These are phyloP conservation scores for Paracorniculantispora psalliotae DNA, from an alignment of 2,329 filamentous ascomycete genomes.

Conservation along the genomic window DNA sequence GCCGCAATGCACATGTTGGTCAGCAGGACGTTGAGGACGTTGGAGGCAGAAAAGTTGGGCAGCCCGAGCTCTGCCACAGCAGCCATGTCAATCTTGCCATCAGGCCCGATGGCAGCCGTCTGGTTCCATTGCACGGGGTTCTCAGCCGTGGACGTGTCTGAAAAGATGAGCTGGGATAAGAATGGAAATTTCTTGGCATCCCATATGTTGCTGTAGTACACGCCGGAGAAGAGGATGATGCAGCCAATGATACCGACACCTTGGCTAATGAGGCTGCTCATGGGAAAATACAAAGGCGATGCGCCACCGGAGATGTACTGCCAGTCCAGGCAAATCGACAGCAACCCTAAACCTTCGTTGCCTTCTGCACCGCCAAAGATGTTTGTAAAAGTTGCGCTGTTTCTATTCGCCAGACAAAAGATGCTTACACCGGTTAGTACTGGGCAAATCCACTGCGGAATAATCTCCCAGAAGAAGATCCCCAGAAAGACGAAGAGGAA, in stretches of 20 bases:
- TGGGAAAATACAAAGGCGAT: conserved; percentile 33
- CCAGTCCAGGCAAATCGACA: conserved; percentile 37
- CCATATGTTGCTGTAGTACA: conserved; percentile 24
- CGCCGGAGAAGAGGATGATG: conserved; percentile 30
- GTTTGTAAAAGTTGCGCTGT: conserved; percentile 40
- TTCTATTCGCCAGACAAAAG: conserved; percentile 41
- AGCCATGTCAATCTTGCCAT: conserved; percentile 22
- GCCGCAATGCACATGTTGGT: conserved; percentile 44
- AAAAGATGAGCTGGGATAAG: conserved; percentile 35
- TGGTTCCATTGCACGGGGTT: conserved; percentile 37
- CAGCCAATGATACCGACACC: conserved; percentile 33
- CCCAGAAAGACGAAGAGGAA: conserved; percentile 36
- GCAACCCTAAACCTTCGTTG: conserved; percentile 34
- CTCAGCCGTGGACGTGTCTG: conserved; percentile 29
- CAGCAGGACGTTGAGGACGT: conserved; percentile 36
- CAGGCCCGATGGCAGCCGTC: conserved; percentile 32
- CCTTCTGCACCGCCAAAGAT: conserved; percentile 43
- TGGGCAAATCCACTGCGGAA: conserved; percentile 44
- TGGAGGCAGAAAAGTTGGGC: conserved; percentile 37
- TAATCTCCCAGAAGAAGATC: conserved; percentile 42
- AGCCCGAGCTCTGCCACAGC: conserved; percentile 31
- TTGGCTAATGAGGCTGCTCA: conserved; percentile 34
- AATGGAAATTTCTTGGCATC: conserved; percentile 17
- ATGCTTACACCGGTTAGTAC: conserved; percentile 31
- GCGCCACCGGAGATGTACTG: conserved; percentile 34